Percentiles rank a stretch among this genome's conserved stretches.
phyloP scores from a whole-genome alignment of 2,329 filamentous ascomycete species.

The Aspergillus luchuensis region DNA sequence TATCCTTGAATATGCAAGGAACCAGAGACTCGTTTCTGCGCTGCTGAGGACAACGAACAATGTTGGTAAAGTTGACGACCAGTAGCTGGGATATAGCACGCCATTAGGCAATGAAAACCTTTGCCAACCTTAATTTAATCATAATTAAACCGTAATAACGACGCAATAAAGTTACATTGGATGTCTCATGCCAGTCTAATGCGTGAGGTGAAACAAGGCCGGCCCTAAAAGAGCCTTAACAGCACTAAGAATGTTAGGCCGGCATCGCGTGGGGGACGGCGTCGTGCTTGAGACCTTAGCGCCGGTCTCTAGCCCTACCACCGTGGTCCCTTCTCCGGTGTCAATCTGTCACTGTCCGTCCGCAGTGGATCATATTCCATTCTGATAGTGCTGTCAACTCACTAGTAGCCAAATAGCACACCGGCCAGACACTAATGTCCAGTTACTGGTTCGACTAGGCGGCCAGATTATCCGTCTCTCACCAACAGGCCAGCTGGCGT shows the following conservation, averaged over 20 bases:
- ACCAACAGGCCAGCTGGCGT: background rate
- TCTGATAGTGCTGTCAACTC: background rate
- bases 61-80: too few species aligned
- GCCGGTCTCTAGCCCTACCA: background rate
- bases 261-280: background rate
- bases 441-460: background rate
- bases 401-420: background rate
- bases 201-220: background rate
- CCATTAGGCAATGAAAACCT: too few species aligned
- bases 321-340: too few species aligned
- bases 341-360: background rate
- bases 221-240: background rate
- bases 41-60: too few species aligned
- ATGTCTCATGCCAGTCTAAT: too few species aligned
- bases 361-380: background rate
- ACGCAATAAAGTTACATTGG: too few species aligned
- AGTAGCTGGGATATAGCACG: too few species aligned
- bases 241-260: background rate
- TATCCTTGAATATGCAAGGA: too few species aligned
- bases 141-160: background rate
- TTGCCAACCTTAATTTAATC: background rate
- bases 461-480: background rate
- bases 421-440: background rate
- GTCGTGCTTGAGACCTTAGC: background rate
- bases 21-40: too few species aligned